These are phyloP conservation scores for Lachnellula cervina DNA, from an alignment of 2,329 filamentous ascomycete species.

Conservation along the genomic window DNA sequence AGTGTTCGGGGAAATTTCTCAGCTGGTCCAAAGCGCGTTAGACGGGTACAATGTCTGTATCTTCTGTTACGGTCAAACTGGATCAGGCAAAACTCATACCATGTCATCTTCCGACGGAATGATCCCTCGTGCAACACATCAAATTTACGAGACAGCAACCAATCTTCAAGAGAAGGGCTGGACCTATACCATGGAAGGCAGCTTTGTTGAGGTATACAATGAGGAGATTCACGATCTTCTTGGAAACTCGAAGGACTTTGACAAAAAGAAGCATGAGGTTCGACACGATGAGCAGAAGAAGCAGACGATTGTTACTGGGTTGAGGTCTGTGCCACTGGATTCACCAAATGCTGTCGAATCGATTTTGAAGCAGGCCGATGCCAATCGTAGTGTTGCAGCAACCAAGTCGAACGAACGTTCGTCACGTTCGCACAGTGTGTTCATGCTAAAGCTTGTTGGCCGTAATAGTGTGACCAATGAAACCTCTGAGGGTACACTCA, in stretches of 20 bases:
- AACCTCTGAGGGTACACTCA: slow-evolving; percentile 85
- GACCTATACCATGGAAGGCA: slow-evolving; percentile 90
- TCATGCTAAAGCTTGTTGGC: slow-evolving; percentile 77
- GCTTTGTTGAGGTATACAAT: slow-evolving; percentile 97
- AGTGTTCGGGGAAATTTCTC: slow-evolving; percentile 93
- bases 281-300: slow-evolving; percentile 78
- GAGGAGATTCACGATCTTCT: slow-evolving; percentile 92
- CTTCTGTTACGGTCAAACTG: slow-evolving; percentile 97
- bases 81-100: slow-evolving; percentile 92
- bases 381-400: slow-evolving; percentile 86
- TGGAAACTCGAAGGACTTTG: slow-evolving; percentile 62
- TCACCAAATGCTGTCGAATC: slow-evolving; percentile 74
- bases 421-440: slow-evolving; percentile 91
- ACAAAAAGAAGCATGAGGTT: slow-evolving; percentile 83
- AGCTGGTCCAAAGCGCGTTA: slow-evolving; percentile 90
- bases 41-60: slow-evolving; percentile 99
- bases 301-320: slow-evolving; percentile 76
- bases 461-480: slow-evolving; percentile 70
- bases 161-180: slow-evolving; percentile 86
- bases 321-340: slow-evolving; percentile 70
- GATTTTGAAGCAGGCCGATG: slow-evolving; percentile 74
- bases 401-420: slow-evolving; percentile 97
- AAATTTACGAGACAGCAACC: slow-evolving; percentile 87
- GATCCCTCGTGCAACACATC: slow-evolving; percentile 87
- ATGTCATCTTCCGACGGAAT: slow-evolving; percentile 92